A percentile compares a stretch with the other conserved stretches of the same genome.
phyloP scores from a whole-genome alignment of 108 stramenopile genomes.

The Fistulifera pelliculosa region DNA sequence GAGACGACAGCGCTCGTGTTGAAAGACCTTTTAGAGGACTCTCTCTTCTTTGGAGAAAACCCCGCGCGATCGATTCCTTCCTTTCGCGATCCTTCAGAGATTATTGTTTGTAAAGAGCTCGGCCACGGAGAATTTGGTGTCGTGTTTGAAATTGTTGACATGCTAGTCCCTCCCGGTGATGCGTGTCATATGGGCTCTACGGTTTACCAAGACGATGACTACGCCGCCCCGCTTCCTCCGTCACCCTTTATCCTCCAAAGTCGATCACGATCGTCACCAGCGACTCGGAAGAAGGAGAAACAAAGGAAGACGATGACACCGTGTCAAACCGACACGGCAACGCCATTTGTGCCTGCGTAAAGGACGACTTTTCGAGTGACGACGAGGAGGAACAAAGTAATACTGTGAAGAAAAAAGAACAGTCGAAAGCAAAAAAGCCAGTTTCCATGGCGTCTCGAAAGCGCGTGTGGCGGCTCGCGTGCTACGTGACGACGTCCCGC shows the following conservation, averaged over 20 bases:
- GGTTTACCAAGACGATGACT: neutral
- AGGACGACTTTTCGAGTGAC: neutral
- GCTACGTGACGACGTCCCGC: slow-evolving; percentile 35
- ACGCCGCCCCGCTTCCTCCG: neutral
- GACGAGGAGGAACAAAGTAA: neutral
- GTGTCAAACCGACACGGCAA: neutral
- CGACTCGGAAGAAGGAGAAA: neutral
- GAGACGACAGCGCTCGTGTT: slow-evolving; percentile 5
- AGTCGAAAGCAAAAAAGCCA: neutral
- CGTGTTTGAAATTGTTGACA: slow-evolving; percentile 4
- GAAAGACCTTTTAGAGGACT: slow-evolving; percentile 2
- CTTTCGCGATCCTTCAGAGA: slow-evolving; percentile 3
- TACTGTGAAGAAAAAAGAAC: neutral
- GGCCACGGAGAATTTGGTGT: slow-evolving; percentile 11
- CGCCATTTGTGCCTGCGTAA: neutral
- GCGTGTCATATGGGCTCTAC: neutral
- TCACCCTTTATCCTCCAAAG: neutral
- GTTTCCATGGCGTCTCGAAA: no score
- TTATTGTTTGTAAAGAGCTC: neutral
- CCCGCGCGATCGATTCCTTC: slow-evolving; percentile 3
- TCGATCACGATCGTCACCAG: neutral
- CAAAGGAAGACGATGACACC: neutral
- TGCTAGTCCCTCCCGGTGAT: neutral
- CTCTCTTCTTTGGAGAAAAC: slow-evolving; percentile 3
- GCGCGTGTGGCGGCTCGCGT: neutral